Evolutionary conservation across 805 yeast genomes (phyloP).

Genomic region (Sugiyamaella floridensis): DNA sequence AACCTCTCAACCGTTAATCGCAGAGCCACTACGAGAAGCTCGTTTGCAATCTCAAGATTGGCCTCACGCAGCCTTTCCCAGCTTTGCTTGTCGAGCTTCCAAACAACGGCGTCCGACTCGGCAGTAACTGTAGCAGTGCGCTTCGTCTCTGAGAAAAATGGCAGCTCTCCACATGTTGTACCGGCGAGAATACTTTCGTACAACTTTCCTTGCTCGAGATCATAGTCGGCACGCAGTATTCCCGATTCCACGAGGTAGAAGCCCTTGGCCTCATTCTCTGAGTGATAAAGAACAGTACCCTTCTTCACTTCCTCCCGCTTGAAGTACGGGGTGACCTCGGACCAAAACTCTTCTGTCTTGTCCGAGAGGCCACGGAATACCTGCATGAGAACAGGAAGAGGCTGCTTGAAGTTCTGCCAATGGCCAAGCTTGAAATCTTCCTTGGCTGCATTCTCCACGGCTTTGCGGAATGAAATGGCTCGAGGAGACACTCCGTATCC

Average conservation of each 20-base stretch:
- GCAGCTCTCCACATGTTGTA: constrained; percentile 66
- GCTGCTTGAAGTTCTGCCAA: constrained; percentile 40
- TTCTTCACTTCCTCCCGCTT: constrained; percentile 41
- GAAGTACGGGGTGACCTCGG: constrained; percentile 50
- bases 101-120: constrained; percentile 56
- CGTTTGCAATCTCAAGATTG: constrained; percentile 46
- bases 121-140: constrained; percentile 46
- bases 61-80: constrained; percentile 38
- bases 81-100: constrained; percentile 52
- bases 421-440: constrained; percentile 27
- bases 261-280: constrained; percentile 43
- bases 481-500: constrained; percentile 26
- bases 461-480: constrained; percentile 23
- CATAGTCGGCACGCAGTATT: constrained; percentile 44
- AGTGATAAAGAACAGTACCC: constrained; percentile 40
- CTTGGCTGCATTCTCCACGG: constrained; percentile 28
- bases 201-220: constrained; percentile 41
- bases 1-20: constrained; percentile 63
- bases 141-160: constrained; percentile 32
- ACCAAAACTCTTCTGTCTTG: constrained; percentile 55
- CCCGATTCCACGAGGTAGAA: constrained; percentile 58
- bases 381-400: constrained; percentile 58
- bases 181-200: constrained; percentile 55
- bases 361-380: constrained; percentile 55
- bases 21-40: constrained; percentile 54